Conservation (phyloP, 129 eudicot genomes). For the Arctium lappa region DNA sequence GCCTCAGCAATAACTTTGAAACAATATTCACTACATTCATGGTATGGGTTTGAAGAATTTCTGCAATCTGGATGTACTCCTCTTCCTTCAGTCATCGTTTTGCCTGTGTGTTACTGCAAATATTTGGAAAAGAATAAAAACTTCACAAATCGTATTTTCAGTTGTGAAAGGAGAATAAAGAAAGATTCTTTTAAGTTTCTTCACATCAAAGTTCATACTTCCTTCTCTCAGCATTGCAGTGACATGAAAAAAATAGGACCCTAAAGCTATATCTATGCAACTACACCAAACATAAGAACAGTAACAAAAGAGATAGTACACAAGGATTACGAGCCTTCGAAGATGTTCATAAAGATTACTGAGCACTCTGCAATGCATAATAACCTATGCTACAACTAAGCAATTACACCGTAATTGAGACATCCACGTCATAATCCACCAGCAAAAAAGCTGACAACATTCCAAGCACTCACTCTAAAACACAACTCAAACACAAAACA, state of each 20-base stretch:
- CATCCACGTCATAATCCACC: not conserved
- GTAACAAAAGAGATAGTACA: no score
- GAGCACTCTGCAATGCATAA: not conserved
- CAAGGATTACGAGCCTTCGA: no score
- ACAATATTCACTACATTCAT: conserved; percentile 76
- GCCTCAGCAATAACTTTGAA: conserved; percentile 59
- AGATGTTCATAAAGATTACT: not conserved
- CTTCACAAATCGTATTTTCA: not conserved
- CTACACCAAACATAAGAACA: not conserved
- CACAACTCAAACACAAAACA: not conserved
- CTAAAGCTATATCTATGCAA: not conserved
- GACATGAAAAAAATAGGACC: not conserved
- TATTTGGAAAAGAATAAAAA: not conserved
- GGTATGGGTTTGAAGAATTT: conserved; percentile 70
- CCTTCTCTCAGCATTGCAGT: not conserved
- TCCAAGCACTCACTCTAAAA: not conserved
- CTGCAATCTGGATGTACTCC: conserved; percentile 79
- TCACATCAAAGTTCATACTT: not conserved
- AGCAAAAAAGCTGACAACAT: not conserved
- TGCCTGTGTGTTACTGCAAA: not conserved
- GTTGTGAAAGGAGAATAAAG: not conserved
- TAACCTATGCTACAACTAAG: not conserved
- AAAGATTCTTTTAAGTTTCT: not conserved
- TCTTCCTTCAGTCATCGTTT: conserved; percentile 47
- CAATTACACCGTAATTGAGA: not conserved